Percentiles rank a stretch among this genome's conserved stretches.
Evolutionary conservation across 208 protist species (phyloP).

Genomic region (Leishmania major): DNA sequence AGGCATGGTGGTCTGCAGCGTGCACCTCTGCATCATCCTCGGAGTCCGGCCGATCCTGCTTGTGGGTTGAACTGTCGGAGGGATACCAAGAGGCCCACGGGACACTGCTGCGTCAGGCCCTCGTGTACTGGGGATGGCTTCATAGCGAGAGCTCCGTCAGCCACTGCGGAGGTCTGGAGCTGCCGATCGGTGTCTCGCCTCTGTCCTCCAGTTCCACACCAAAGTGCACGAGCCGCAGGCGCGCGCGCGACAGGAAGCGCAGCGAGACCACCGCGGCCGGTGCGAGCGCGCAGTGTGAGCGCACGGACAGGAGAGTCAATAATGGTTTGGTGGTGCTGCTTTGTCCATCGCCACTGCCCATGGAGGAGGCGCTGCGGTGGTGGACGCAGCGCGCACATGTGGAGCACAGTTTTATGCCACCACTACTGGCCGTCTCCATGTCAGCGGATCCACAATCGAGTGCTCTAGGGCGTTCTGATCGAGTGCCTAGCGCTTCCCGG

Average conservation of each 20-base stretch:
- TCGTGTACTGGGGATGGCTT: conserved; percentile 29
- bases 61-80: conserved; percentile 29
- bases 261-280: neutral
- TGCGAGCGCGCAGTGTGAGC: neutral
- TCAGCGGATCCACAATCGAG: conserved; percentile 2
- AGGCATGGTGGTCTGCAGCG: conserved; percentile 13
- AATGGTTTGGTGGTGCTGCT: conserved; percentile 41
- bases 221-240: conserved; percentile 1
- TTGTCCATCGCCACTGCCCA: conserved; percentile 18
- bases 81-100: conserved; percentile 20
- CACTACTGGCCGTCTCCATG: conserved; percentile 56
- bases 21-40: neutral
- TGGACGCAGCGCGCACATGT: conserved; percentile 59
- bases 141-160: conserved; percentile 3
- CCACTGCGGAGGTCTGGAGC: neutral
- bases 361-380: conserved; percentile 49
- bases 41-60: neutral
- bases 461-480: neutral
- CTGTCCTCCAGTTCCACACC: conserved; percentile 11
- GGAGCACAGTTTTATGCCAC: conserved; percentile 66
- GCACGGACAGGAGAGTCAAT: neutral
- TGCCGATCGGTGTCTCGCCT: neutral
- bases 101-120: conserved; percentile 24
- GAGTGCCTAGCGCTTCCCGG: neutral
- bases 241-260: neutral